Evolutionary conservation across 768 basidiomycete species (phyloP).

Genomic region (Lentinula sp.): DNA sequence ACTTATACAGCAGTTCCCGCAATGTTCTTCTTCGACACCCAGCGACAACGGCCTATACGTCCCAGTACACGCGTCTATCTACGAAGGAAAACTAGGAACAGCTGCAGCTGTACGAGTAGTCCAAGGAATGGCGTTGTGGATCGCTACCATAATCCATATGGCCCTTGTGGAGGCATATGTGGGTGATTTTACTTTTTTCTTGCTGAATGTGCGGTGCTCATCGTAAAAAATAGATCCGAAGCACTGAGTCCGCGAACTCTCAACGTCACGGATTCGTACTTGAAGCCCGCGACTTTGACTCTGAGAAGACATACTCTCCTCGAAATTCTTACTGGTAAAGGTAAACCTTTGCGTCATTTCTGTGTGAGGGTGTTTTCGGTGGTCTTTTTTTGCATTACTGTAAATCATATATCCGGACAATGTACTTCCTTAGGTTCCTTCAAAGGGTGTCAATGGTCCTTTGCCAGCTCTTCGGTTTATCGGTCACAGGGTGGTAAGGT

Average conservation of each 20-base stretch:
- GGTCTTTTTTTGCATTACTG: not conserved
- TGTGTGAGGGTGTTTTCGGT: not conserved
- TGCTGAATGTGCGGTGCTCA: not conserved
- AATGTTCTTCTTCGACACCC: conserved; percentile 10
- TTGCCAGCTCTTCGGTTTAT: not conserved
- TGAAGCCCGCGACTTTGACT: not conserved
- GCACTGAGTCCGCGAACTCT: not conserved
- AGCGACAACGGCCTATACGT: conserved; percentile 9
- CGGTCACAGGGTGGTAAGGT: not conserved
- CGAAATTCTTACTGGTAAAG: not conserved
- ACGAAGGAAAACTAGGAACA: conserved; percentile 8
- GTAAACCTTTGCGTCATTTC: not conserved
- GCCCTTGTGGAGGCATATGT: conserved; percentile 18
- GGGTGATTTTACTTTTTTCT: not conserved
- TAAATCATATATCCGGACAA: not conserved
- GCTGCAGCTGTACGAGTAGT: conserved; percentile 17
- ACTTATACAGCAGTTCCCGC: conserved; percentile 10
- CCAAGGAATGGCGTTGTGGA: conserved; percentile 19
- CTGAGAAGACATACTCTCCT: not conserved
- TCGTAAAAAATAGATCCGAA: not conserved
- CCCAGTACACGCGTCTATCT: conserved; percentile 15
- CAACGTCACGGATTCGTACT: not conserved
- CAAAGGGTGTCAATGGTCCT: not conserved
- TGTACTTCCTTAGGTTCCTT: not conserved
- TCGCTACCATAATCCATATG: conserved; percentile 16